Base-by-base conservation (phyloP, 495 filamentous ascomycete genomes). In the Hyaloscypha finlandica region DNA sequence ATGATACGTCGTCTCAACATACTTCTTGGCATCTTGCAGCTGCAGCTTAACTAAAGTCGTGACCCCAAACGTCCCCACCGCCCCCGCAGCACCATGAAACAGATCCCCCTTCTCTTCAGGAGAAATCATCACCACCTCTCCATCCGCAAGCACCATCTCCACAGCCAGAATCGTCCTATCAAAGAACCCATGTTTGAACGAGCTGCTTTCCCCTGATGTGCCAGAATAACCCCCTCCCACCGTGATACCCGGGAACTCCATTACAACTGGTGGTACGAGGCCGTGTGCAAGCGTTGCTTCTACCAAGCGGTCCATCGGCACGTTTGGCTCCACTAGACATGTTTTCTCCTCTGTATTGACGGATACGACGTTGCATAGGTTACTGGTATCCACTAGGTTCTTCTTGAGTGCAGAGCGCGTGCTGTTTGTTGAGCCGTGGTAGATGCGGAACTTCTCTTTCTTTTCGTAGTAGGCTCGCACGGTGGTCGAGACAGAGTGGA, bases 341-440 rank as follows among this genome's bases (percentile, higher is more conserved):
- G 74, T 79, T 22, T 77, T 76, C 0, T 37, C 58, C 9, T 64
- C 42, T 0, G 66, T 89, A 72, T 92, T 85, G 54, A 90, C 64
- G 2, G 58, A 55, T 16, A 74, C 39, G 5, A 74, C 68, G 39
- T 72, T 25, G 2, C 42, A 63, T 6, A 74, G 59, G 0, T 37
- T 52, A 19, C 61, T 59, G 0, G 71, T 91, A 73, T 91, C 85
- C 51, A 90, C 77, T 4, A 82, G 79, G 61, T 85, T 69, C 19
- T 70, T 70, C 9, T 81, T 81, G 57, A 83, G 80, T 58, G 80
- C 77, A 6, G 79, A 81, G 1, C 89, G 87, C 20, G 90, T 93
- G 74, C 82, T 88, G 77, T 93, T 93, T 35, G 90, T 93, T 0
- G 87, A 87, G 65, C 91, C 91, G 81, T 93, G 91, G 76, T 80